Evolutionary conservation across 331 rosid genomes (phyloP).

Genomic region (Arachis monticola): DNA sequence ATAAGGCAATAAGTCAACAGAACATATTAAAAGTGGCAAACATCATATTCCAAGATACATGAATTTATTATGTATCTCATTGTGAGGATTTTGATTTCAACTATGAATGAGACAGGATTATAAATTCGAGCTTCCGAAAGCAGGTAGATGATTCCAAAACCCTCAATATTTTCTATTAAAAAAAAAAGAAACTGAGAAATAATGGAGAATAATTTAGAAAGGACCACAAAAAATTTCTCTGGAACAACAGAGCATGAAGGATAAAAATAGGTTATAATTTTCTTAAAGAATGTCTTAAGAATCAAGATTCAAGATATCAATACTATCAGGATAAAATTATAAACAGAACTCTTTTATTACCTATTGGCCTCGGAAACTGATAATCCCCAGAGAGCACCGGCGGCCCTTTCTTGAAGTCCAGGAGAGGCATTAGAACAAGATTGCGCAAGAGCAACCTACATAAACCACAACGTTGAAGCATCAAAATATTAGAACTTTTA

Average conservation of each 20-base stretch:
- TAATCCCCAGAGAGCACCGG: conserved; percentile 99
- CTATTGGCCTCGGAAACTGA: conserved; percentile 99
- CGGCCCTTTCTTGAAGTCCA: conserved; percentile 99
- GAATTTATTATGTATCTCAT: background rate
- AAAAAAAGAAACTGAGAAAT: background rate
- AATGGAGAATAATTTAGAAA: background rate
- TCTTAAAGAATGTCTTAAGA: background rate
- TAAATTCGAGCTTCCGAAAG: background rate
- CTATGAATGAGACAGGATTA: conserved; percentile 8
- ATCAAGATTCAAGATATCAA: conserved; percentile 19
- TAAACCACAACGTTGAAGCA: conserved; percentile 40
- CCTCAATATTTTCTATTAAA: background rate
- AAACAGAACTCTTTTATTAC: conserved; percentile 49
- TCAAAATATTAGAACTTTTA: conserved; percentile 35
- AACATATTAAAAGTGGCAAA: background rate
- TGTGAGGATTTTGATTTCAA: conserved; percentile 15
- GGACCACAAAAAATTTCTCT: background rate
- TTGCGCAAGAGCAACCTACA: conserved; percentile 97
- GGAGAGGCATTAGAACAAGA: conserved; percentile 96
- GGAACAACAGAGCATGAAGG: background rate
- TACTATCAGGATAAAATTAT: conserved; percentile 10
- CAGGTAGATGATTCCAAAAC: conserved; percentile 15
- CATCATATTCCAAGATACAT: background rate
- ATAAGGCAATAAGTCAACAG: background rate
- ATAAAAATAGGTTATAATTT: conserved; percentile 15